phyloP scores from a whole-genome alignment of 164 flowering plant genomes.

The Euptelea pleiosperma region DNA sequence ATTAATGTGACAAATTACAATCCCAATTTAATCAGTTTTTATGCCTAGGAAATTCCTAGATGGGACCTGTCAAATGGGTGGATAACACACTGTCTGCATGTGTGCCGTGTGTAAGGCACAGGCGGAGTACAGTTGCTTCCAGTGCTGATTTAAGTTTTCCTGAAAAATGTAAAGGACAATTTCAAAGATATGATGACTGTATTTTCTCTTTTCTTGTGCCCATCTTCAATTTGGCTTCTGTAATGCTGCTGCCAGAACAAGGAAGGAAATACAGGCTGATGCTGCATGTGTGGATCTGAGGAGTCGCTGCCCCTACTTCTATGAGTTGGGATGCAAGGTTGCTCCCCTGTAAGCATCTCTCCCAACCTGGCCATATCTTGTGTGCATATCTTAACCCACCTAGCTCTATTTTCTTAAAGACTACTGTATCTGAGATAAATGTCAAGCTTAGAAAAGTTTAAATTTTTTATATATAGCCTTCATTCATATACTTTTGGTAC shows the following conservation, averaged over 20 bases:
- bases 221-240: no score
- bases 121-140: not conserved
- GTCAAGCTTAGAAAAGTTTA: no score
- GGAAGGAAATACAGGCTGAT: constrained; percentile 93
- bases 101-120: not conserved
- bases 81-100: not conserved
- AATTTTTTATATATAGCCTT: no score
- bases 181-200: not conserved
- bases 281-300: constrained; percentile 78
- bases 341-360: constrained; percentile 65
- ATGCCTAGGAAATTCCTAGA: not conserved
- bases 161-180: no score
- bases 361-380: not conserved
- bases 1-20: no score
- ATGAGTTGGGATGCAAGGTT: constrained; percentile 88
- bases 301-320: constrained; percentile 70
- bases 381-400: not conserved
- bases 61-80: not conserved
- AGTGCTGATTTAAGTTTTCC: not conserved
- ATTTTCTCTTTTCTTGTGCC: not conserved
- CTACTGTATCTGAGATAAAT: no score
- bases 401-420: no score
- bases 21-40: not conserved
- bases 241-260: constrained; percentile 71
- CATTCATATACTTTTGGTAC: no score